phyloP scores from a whole-genome alignment of 257 asterid genomes.

The Catharanthus roseus region DNA sequence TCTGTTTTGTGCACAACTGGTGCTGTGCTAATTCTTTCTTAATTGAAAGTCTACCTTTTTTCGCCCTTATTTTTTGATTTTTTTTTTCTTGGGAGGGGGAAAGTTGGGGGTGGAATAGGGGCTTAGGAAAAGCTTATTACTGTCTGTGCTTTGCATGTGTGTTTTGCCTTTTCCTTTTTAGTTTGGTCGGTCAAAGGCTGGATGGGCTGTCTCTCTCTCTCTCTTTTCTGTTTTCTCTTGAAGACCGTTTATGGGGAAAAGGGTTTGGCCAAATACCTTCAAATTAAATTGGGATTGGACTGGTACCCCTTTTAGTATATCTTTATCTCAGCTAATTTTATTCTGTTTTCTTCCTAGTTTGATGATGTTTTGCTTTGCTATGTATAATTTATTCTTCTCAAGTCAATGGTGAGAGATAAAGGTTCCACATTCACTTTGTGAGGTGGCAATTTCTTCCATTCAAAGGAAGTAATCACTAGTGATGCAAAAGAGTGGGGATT shows the following conservation, averaged over 20 bases:
- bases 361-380: background rate
- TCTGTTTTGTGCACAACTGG: background rate
- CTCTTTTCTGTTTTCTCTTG: constrained; percentile 4
- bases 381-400: background rate
- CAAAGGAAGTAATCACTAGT: background rate
- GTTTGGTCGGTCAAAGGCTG: constrained; percentile 20
- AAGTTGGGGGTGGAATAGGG: background rate
- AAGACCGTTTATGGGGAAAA: background rate
- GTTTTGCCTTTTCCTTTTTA: constrained; percentile 1
- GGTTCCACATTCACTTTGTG: constrained; percentile 1
- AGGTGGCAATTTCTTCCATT: background rate
- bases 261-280: background rate
- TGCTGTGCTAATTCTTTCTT: background rate
- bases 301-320: background rate
- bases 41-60: background rate
- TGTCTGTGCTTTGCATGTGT: background rate
- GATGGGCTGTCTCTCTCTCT: constrained; percentile 19
- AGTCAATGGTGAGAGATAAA: background rate
- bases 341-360: background rate
- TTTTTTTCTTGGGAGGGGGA: background rate
- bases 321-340: background rate
- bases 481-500: background rate
- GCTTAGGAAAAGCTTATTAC: background rate
- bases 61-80: background rate
- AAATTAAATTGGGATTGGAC: background rate